A percentile compares a stretch with the other conserved stretches of the same genome.
Conservation (phyloP, 2,329 filamentous ascomycete species). For the Pseudonectria buxi region DNA sequence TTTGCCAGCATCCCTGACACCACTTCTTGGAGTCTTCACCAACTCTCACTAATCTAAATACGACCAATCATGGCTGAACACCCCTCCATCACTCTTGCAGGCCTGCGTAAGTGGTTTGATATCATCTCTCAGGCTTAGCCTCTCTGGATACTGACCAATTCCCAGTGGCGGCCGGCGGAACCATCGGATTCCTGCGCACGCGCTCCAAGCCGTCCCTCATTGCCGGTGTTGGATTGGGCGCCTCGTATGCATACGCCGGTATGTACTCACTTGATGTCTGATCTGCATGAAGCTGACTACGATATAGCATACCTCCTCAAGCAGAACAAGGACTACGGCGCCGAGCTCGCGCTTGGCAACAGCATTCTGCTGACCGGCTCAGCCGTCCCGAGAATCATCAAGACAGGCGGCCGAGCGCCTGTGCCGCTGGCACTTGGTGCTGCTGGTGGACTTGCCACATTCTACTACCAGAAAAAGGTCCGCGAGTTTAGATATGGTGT, state of each 20-base stretch:
- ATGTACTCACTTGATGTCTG: neutral
- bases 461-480: conserved; percentile 36
- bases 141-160: neutral
- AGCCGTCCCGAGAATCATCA: conserved; percentile 31
- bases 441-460: conserved; percentile 30
- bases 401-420: conserved; percentile 31
- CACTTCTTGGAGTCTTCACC: neutral
- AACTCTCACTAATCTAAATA: neutral
- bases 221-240: conserved; percentile 18
- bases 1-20: neutral
- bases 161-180: conserved; percentile 21
- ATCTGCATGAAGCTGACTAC: neutral
- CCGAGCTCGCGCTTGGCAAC: conserved; percentile 35
- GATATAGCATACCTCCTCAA: conserved; percentile 33
- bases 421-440: conserved; percentile 29
- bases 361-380: conserved; percentile 32
- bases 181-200: conserved; percentile 18
- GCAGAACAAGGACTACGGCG: conserved; percentile 35
- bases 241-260: conserved; percentile 21
- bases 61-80: conserved; percentile 34
- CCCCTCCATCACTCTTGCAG: conserved; percentile 34
- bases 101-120: conserved; percentile 25
- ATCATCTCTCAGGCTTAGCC: neutral
- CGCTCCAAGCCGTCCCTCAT: conserved; percentile 21
- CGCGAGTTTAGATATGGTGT: conserved; percentile 35